Evolutionary conservation across 2,329 filamentous ascomycete genomes (phyloP).

Genomic region (Fusarium agapanthi): DNA sequence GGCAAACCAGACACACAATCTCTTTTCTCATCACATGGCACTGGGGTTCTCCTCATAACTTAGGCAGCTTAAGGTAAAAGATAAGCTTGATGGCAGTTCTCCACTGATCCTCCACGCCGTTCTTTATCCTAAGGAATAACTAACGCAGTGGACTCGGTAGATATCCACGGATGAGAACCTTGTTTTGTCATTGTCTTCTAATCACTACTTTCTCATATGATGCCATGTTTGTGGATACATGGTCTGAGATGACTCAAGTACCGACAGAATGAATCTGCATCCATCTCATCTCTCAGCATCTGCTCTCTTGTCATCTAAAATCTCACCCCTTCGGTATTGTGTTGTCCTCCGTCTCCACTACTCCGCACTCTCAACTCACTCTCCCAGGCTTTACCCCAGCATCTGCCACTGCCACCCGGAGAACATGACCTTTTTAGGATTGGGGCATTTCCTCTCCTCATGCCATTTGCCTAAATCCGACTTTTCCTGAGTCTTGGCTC

Average conservation of each 20-base stretch:
- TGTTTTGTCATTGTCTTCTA: neutral
- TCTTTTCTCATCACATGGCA: conserved; percentile 24
- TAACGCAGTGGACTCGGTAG: neutral
- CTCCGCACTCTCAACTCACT: conserved; percentile 31
- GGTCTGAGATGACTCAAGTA: conserved; percentile 32
- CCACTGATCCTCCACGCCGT: conserved; percentile 25
- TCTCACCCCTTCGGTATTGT: conserved; percentile 21
- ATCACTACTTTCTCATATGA: neutral
- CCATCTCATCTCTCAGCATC: conserved; percentile 9
- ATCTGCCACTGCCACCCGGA: neutral
- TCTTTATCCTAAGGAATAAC: neutral
- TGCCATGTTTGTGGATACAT: conserved; percentile 13
- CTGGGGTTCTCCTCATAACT: conserved; percentile 18
- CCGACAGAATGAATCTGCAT: conserved; percentile 2
- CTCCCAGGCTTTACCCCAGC: conserved; percentile 8
- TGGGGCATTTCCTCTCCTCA: neutral
- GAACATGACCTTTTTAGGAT: conserved; percentile 2
- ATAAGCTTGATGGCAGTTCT: conserved; percentile 28
- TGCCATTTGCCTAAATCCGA: neutral
- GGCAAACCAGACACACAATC: neutral
- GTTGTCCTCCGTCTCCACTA: conserved; percentile 25
- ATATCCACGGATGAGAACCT: neutral
- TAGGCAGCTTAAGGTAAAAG: conserved; percentile 5
- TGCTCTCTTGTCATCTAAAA: neutral
- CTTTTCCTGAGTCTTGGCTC: conserved; percentile 15